phyloP scores from a whole-genome alignment of 108 stramenopile genomes.

The Cylindrotheca closterium region DNA sequence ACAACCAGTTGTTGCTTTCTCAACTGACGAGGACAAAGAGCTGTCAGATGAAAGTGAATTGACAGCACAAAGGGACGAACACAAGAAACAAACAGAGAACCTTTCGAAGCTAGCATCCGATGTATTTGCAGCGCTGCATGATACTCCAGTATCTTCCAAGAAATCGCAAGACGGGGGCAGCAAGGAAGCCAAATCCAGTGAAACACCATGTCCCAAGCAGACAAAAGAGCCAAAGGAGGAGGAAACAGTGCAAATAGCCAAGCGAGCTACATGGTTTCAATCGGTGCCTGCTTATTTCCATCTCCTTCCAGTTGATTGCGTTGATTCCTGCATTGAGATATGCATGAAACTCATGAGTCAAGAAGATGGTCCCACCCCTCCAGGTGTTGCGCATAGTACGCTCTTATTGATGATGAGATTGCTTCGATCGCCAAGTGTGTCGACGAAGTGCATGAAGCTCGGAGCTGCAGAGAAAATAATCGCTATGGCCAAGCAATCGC shows the following conservation, averaged over 20 bases:
- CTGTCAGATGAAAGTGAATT: conserved; percentile 41
- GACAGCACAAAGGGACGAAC: conserved; percentile 47
- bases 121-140: conserved; percentile 38
- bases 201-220: conserved; percentile 17
- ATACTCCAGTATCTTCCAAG: background rate
- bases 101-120: conserved; percentile 38
- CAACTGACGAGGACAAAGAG: conserved; percentile 35
- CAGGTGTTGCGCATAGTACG: conserved; percentile 52
- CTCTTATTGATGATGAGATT: conserved; percentile 76
- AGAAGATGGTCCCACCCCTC: conserved; percentile 40
- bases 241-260: conserved; percentile 6
- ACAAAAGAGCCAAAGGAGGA: background rate
- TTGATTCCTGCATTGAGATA: conserved; percentile 54
- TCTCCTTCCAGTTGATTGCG: conserved; percentile 43
- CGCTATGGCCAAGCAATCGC: conserved; percentile 47
- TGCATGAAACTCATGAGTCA: conserved; percentile 58
- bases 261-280: conserved; percentile 14
- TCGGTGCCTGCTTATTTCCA: conserved; percentile 66
- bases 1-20: conserved; percentile 56
- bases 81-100: conserved; percentile 42
- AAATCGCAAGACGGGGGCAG: conserved; percentile 19
- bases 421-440: conserved; percentile 60
- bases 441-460: conserved; percentile 55
- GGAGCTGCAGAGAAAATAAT: conserved; percentile 81
- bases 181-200: conserved; percentile 12